phyloP scores from a whole-genome alignment of 345 rosid genomes.

The Lepidium didymum region DNA sequence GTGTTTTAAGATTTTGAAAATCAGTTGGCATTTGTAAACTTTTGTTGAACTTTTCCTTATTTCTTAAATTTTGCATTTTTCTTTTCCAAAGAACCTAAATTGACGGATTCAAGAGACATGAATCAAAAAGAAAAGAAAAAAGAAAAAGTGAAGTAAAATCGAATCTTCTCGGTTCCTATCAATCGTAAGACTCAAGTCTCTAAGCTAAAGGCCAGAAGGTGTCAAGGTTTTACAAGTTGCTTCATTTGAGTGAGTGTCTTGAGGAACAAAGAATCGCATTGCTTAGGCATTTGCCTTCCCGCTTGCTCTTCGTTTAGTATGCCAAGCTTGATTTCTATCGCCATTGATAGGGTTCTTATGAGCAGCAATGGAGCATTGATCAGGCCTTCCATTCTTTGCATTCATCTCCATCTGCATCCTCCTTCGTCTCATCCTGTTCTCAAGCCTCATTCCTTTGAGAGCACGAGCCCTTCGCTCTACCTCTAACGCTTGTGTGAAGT shows the following conservation, averaged over 20 bases:
- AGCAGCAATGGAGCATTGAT: constrained; percentile 72
- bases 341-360: constrained; percentile 60
- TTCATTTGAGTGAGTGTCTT: background rate
- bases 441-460: constrained; percentile 58
- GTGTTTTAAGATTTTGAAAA: background rate
- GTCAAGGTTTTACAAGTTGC: background rate
- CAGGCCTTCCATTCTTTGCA: constrained; percentile 42
- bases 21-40: background rate
- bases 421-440: constrained; percentile 74
- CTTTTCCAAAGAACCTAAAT: background rate
- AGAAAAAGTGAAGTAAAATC: background rate
- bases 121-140: background rate
- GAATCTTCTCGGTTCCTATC: background rate
- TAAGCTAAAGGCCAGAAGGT: background rate
- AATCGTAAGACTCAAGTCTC: constrained; percentile 1
- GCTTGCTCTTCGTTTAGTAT: constrained; percentile 50
- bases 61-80: background rate
- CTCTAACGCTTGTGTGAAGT: constrained; percentile 78
- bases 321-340: constrained; percentile 51
- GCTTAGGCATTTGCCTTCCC: constrained; percentile 63
- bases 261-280: background rate
- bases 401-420: constrained; percentile 64
- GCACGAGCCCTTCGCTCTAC: constrained; percentile 55
- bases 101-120: background rate
- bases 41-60: background rate